phyloP scores from a whole-genome alignment of 306 rosid species.

The Datisca glomerata region DNA sequence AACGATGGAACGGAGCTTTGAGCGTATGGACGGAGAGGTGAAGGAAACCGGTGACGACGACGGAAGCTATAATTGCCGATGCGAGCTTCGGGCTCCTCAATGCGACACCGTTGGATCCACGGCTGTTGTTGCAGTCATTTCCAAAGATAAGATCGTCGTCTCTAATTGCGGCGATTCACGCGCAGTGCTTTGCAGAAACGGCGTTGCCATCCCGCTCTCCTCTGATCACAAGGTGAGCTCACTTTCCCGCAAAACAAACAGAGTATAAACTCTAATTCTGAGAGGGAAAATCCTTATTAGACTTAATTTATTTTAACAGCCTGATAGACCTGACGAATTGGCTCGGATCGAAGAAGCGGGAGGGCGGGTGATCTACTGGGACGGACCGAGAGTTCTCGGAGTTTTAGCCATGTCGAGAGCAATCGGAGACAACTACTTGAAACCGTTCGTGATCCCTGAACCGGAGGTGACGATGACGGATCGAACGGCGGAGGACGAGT shows the following conservation, averaged over 20 bases:
- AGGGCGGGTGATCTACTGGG: background rate
- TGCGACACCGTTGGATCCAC: background rate
- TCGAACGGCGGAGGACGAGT: background rate
- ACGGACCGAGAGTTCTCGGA: background rate
- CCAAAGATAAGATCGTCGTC: background rate
- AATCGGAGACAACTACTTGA: background rate
- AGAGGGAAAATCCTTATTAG: background rate
- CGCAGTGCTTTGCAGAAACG: background rate
- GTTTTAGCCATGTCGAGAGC: background rate
- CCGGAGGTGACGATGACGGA: slow-evolving; percentile 1
- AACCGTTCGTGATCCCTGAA: background rate
- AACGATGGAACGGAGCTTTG: background rate
- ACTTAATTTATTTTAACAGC: background rate
- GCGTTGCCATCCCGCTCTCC: background rate
- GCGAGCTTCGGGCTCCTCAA: background rate
- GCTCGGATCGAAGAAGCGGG: background rate
- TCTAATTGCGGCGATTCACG: background rate
- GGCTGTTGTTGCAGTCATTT: background rate
- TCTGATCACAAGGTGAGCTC: background rate
- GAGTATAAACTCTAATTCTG: background rate
- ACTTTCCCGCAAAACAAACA: background rate
- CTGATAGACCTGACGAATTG: background rate
- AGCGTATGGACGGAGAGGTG: background rate
- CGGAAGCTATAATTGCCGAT: background rate
- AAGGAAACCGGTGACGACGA: background rate